Conservation (phyloP, 2,329 filamentous ascomycete species). For the Aspergillus alliaceus region DNA sequence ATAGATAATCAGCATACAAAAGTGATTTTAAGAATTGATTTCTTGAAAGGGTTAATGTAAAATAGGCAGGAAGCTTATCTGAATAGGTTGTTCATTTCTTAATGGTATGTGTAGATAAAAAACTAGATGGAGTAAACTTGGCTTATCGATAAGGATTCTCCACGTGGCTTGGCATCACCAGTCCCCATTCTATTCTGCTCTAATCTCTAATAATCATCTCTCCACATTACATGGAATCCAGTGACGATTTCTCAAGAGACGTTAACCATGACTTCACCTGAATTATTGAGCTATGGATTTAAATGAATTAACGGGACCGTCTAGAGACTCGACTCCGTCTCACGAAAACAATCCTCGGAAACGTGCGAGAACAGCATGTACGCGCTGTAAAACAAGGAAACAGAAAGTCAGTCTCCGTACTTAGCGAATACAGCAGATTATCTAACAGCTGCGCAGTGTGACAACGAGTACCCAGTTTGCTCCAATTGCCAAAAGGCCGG, state of each 20-base stretch:
- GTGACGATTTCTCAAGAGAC: background rate
- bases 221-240: background rate
- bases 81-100: too few relatives aligned
- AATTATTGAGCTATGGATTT: constrained; percentile 16
- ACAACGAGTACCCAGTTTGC: constrained; percentile 46
- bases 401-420: constrained; percentile 39
- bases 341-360: constrained; percentile 45
- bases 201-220: background rate
- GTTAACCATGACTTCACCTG: background rate
- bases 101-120: too few relatives aligned
- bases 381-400: constrained; percentile 48
- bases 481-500: constrained; percentile 48
- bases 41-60: background rate
- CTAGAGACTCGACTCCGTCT: constrained; percentile 23
- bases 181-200: background rate
- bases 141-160: constrained; percentile 3
- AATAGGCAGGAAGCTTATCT: too few relatives aligned
- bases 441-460: constrained; percentile 34
- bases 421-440: background rate
- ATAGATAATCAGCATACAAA: background rate
- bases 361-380: constrained; percentile 47
- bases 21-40: background rate
- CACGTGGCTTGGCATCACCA: background rate
- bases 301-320: constrained; percentile 20
- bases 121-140: too few relatives aligned